Percentiles rank a stretch among this genome's conserved stretches.
Conservation (phyloP, 495 filamentous ascomycete species). For the Penicillium lividum region DNA sequence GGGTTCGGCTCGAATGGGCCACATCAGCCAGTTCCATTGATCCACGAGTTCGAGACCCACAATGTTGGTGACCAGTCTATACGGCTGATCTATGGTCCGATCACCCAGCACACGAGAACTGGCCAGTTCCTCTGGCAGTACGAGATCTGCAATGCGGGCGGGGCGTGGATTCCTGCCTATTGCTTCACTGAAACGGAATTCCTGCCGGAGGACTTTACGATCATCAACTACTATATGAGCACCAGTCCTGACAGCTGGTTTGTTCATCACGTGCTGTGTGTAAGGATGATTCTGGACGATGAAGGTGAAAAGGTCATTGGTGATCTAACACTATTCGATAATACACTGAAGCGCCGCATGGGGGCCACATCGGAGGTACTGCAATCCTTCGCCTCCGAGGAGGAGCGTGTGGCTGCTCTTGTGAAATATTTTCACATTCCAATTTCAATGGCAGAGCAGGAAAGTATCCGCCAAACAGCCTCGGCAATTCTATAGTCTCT, state of each 20-base stretch:
- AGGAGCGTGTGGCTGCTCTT: slow-evolving; percentile 22
- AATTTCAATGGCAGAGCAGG: slow-evolving; percentile 3
- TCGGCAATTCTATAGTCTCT: slow-evolving; percentile 12
- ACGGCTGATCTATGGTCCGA: slow-evolving; percentile 39
- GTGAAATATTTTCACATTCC: slow-evolving; percentile 16
- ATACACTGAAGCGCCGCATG: slow-evolving; percentile 36
- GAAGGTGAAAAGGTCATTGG: slow-evolving; percentile 47
- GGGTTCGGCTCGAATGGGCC: slow-evolving; percentile 64
- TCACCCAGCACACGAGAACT: slow-evolving; percentile 11
- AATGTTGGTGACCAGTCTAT: slow-evolving; percentile 45
- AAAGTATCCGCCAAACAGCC: slow-evolving; percentile 16
- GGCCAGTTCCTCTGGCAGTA: slow-evolving; percentile 53
- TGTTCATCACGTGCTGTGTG: slow-evolving; percentile 44
- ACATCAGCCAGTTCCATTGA: slow-evolving; percentile 49
- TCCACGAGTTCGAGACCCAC: slow-evolving; percentile 31
- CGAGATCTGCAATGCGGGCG: slow-evolving; percentile 43
- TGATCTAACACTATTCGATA: slow-evolving; percentile 54
- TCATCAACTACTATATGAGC: slow-evolving; percentile 57
- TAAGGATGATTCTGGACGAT: slow-evolving; percentile 51
- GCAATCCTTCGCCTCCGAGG: slow-evolving; percentile 15
- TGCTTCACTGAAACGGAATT: slow-evolving; percentile 60
- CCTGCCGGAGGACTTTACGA: slow-evolving; percentile 49
- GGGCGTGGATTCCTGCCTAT: slow-evolving; percentile 53
- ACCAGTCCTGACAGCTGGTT: slow-evolving; percentile 47
- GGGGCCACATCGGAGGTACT: slow-evolving; percentile 19